Conservation (phyloP, 148 eudicot genomes). For the Amaranthus palmeri region DNA sequence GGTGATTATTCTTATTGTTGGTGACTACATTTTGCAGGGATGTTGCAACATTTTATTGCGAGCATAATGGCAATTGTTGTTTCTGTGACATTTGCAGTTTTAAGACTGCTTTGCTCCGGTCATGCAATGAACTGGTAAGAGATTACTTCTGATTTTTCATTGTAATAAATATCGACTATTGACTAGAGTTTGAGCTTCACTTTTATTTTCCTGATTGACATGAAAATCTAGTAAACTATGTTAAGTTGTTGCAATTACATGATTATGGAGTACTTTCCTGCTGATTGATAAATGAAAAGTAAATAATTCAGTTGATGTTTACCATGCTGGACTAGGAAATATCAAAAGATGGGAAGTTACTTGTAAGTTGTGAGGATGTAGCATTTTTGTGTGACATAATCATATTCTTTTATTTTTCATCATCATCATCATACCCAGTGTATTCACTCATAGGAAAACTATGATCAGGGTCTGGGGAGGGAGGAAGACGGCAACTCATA, state of each 20-base stretch:
- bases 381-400: not conserved
- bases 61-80: constrained; percentile 55
- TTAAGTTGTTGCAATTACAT: not conserved
- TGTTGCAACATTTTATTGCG: constrained; percentile 53
- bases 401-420: not conserved
- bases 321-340: not conserved
- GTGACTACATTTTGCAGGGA: constrained; percentile 47
- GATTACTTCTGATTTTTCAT: constrained; percentile 11
- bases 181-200: not conserved
- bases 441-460: no score
- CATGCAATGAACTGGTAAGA: constrained; percentile 88
- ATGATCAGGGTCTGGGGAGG: no score
- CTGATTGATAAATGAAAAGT: not conserved
- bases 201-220: not conserved
- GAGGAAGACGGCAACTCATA: no score
- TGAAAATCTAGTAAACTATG: not conserved
- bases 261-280: not conserved
- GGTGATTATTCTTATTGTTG: constrained; percentile 7
- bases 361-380: constrained; percentile 4
- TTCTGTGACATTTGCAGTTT: constrained; percentile 57
- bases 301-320: not conserved
- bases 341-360: constrained; percentile 1
- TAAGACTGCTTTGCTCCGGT: constrained; percentile 57
- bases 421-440: no score
- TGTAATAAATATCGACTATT: not conserved